Conservation (phyloP, 2,329 filamentous ascomycete species). For the Cordyceps cateniannulata region DNA sequence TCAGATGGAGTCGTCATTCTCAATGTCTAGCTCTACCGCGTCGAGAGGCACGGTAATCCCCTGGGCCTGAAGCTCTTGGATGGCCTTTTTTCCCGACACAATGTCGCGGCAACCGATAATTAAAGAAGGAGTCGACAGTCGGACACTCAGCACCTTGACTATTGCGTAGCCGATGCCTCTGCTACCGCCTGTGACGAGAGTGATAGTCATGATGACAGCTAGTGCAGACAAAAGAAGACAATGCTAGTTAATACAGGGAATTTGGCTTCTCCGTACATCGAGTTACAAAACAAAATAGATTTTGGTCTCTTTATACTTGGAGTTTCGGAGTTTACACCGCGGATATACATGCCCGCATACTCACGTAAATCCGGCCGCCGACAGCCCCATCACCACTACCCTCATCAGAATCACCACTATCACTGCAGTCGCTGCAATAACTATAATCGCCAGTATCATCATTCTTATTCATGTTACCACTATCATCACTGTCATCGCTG, state of each 20-base stretch:
- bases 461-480: too few relatives aligned
- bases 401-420: too few relatives aligned
- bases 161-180: conserved; percentile 28
- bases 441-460: too few relatives aligned
- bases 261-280: background rate
- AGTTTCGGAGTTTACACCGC: background rate
- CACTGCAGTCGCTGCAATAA: too few relatives aligned
- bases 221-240: background rate
- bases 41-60: conserved; percentile 6
- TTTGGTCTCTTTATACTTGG: background rate
- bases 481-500: too few relatives aligned
- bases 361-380: background rate
- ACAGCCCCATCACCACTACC: too few relatives aligned
- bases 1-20: conserved; percentile 15
- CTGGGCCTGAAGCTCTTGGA: conserved; percentile 10
- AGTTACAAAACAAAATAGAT: too few relatives aligned
- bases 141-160: conserved; percentile 18
- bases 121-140: conserved; percentile 20
- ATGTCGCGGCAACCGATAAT: conserved; percentile 14
- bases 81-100: background rate
- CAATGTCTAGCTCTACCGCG: conserved; percentile 15
- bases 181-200: conserved; percentile 28
- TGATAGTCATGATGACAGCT: background rate
- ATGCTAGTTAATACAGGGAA: background rate
- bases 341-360: background rate